Conservation (phyloP, 2,329 filamentous ascomycete genomes). For the Ustilaginoidea virens region DNA sequence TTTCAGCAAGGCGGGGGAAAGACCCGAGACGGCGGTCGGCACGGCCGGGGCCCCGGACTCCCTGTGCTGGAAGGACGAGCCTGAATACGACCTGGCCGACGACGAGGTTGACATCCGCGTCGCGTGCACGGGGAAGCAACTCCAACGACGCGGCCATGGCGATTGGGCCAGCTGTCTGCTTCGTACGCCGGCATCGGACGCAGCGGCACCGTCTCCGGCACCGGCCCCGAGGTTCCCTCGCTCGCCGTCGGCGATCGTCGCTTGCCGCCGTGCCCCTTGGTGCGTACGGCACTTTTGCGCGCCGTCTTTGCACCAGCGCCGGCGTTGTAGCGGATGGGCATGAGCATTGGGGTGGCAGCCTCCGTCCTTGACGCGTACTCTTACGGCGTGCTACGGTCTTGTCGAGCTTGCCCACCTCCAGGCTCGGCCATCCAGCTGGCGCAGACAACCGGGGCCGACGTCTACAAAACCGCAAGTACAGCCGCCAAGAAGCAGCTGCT, state of each 20-base stretch:
- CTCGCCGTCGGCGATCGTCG: conserved; percentile 58
- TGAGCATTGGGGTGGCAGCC: conserved; percentile 22
- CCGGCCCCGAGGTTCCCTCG: conserved; percentile 45
- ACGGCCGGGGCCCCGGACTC: conserved; percentile 22
- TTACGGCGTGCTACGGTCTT: conserved; percentile 25
- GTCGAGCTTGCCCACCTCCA: conserved; percentile 23
- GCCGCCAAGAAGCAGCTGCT: conserved; percentile 21
- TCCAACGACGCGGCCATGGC: conserved; percentile 30
- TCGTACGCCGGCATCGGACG: conserved; percentile 23
- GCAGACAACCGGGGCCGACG: conserved; percentile 20
- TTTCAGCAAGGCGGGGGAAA: conserved; percentile 22
- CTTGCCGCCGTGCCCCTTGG: conserved; percentile 36
- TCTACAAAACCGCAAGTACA: conserved; percentile 27
- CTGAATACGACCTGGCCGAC: conserved; percentile 12
- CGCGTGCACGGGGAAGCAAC: conserved; percentile 28
- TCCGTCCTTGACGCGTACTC: conserved; percentile 23
- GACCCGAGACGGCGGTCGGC: conserved; percentile 22
- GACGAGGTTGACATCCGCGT: conserved; percentile 28
- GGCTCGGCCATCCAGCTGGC: conserved; percentile 22
- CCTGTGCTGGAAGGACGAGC: conserved; percentile 23
- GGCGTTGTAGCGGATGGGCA: conserved; percentile 21
- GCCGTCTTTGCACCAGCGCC: conserved; percentile 16
- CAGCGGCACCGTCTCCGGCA: conserved; percentile 22
- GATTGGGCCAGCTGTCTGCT: conserved; percentile 20
- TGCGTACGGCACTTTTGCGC: conserved; percentile 18